These are phyloP conservation scores for Cystobasidiaceae sp. DNA, from an alignment of 1,284 basidiomycete genomes.

Conservation along the genomic window DNA sequence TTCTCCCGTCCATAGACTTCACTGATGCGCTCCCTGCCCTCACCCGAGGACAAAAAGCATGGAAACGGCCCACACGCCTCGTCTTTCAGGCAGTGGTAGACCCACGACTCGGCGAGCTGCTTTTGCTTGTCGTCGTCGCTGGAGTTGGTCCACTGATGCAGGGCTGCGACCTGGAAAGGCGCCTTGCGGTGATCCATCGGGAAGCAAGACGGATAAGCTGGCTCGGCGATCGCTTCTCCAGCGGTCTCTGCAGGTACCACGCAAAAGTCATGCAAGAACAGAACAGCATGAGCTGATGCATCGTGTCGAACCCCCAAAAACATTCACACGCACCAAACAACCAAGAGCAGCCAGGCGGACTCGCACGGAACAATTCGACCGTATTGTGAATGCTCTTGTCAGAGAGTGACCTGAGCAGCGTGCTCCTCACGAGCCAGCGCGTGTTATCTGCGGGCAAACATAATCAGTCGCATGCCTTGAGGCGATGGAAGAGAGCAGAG, in stretches of 20 bases:
- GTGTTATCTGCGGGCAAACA: slow-evolving; percentile 55
- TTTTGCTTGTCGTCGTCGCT: slow-evolving; percentile 69
- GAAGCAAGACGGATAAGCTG: slow-evolving; percentile 59
- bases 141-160: slow-evolving; percentile 85
- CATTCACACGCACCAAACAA: slow-evolving; percentile 55
- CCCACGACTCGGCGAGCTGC: slow-evolving; percentile 60
- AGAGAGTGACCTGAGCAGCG: slow-evolving; percentile 62
- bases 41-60: slow-evolving; percentile 66
- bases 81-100: slow-evolving; percentile 47
- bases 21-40: slow-evolving; percentile 45
- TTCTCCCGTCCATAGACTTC: slow-evolving; percentile 66
- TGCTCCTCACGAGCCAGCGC: slow-evolving; percentile 69
- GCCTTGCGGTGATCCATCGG: slow-evolving; percentile 70
- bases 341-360: slow-evolving; percentile 80
- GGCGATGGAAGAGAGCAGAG: background rate
- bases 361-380: slow-evolving; percentile 68
- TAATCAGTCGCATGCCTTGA: background rate
- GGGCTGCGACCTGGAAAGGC: slow-evolving; percentile 74
- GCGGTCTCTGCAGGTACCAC: slow-evolving; percentile 55
- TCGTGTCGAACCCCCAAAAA: no score
- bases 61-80: slow-evolving; percentile 72
- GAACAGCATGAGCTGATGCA: no score
- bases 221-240: slow-evolving; percentile 71
- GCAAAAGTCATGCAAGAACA: slow-evolving; percentile 23
- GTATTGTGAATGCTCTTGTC: slow-evolving; percentile 81